Conservation (phyloP, 306 rosid species). For the Alnus glutinosa region DNA sequence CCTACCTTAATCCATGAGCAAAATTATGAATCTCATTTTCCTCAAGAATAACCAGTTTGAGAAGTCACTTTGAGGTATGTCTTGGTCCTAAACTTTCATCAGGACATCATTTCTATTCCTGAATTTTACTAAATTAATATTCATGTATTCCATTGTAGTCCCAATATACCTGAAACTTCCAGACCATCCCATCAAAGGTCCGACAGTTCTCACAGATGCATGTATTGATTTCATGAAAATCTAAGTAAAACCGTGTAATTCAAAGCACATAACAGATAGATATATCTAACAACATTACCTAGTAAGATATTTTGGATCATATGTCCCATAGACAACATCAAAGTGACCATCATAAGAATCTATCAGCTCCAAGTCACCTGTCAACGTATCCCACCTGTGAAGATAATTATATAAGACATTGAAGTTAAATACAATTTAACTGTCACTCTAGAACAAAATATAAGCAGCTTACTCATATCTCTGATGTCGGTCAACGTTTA, state of each 20-base stretch:
- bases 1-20: no score
- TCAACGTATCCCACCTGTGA: conserved; percentile 97
- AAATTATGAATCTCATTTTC: neutral
- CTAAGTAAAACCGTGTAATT: neutral
- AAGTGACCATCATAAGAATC: conserved; percentile 80
- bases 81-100: neutral
- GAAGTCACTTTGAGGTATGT: neutral
- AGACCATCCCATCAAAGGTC: neutral
- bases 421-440: neutral
- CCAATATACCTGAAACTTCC: neutral
- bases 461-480: conserved; percentile 81
- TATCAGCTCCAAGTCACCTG: conserved; percentile 80
- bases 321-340: conserved; percentile 86
- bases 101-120: neutral
- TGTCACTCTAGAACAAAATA: conserved; percentile 2
- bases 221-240: neutral
- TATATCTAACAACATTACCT: conserved; percentile 53
- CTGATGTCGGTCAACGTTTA: conserved; percentile 62
- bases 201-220: neutral
- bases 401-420: conserved; percentile 22
- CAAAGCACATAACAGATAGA: neutral
- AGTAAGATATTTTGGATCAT: conserved; percentile 78
- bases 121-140: neutral
- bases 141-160: neutral
- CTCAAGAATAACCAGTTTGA: neutral